These are phyloP conservation scores for Rhodotorula graminis DNA, from an alignment of 768 basidiomycete species.

Conservation along the genomic window DNA sequence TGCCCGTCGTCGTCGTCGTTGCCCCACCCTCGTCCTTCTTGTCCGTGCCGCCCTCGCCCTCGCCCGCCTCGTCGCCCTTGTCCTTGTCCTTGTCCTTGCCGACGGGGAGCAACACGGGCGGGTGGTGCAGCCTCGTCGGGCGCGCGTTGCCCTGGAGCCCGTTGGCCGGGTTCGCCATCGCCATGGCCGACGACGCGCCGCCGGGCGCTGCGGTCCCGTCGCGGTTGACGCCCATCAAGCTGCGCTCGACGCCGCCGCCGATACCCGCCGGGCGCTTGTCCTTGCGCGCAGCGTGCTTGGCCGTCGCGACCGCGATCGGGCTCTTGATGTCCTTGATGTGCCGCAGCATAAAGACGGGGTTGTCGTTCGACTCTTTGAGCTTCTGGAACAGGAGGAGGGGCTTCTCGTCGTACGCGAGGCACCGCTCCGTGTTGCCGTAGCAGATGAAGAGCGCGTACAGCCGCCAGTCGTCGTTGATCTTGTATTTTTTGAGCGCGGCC, in stretches of 20 bases:
- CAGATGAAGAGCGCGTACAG: slow-evolving; percentile 99
- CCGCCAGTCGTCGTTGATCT: slow-evolving; percentile 98
- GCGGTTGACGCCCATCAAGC: slow-evolving; percentile 34
- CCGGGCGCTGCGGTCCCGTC: slow-evolving; percentile 28
- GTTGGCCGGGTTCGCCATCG: slow-evolving; percentile 6
- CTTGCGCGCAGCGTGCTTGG: slow-evolving; percentile 78
- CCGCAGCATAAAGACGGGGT: slow-evolving; percentile 98
- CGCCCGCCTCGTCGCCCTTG: slow-evolving; percentile 13
- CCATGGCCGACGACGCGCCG: too few relatives aligned
- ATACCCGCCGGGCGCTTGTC: slow-evolving; percentile 39
- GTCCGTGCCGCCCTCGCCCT: slow-evolving; percentile 20
- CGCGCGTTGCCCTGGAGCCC: slow-evolving; percentile 33
- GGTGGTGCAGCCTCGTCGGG: slow-evolving; percentile 45
- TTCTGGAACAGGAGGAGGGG: slow-evolving; percentile 94
- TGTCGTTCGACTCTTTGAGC: slow-evolving; percentile 93
- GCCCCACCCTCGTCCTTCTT: slow-evolving; percentile 4
- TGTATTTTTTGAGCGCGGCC: slow-evolving; percentile 96
- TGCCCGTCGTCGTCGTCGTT: neutral
- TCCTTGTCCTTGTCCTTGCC: slow-evolving; percentile 31
- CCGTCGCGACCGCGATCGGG: slow-evolving; percentile 91
- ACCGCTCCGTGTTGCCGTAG: slow-evolving; percentile 89
- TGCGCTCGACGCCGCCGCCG: slow-evolving; percentile 35
- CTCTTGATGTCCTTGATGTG: slow-evolving; percentile 95
- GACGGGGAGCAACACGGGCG: slow-evolving; percentile 46
- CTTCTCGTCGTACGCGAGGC: slow-evolving; percentile 95